Evolutionary conservation across 2,329 filamentous ascomycete genomes (phyloP), one percentile per base, ranked within the genome.

Genomic region (Diaporthe sp.): DNA sequence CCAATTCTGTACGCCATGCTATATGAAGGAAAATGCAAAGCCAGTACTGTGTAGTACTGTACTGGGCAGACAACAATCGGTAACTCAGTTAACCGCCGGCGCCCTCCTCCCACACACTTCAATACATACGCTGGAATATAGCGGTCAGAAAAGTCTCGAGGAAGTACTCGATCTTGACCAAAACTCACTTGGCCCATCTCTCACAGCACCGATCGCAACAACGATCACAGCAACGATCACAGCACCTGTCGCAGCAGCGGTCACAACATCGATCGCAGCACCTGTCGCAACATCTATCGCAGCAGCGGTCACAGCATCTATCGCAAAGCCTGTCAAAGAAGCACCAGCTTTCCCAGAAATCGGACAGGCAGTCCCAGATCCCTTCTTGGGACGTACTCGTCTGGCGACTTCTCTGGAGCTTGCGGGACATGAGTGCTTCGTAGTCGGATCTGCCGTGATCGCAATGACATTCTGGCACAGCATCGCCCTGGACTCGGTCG

Each of bases 311-410:
- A 17, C 70, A 72, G 30, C 47, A 37, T 3, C 70, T 25, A 37
- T 72, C 70, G 53, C 70, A 72, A 19, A 50, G 39, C 25, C 70
- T 47, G 37, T 72, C 70, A 22, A 51, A 72, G 58, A 59, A 72
- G 58, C 70, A 72, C 56, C 56, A 72, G 56, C 70, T 72, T 19
- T 72, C 70, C 39, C 58, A 63, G 44, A 72, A 65, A 25, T 72
- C 70, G 10, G 56, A 55, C 3, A 66, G 42, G 22, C 61, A 66
- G 30, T 66, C 61, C 61, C 61, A 66, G 12, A 66, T 50, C 6
- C 61, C 61, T 37, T 50, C 61, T 19, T 37, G 61, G 12, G 61
- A 37, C 6, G 42, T 50, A 27, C 9, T 37, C 12, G 42, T 19
- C 42, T 35, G 42, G 19, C 61, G 61, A 17, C 42, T 66, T 8